Evolutionary conservation across 352 stramenopile species (phyloP), one percentile per base, ranked within the genome.

Genomic region (Thalassiosira ordinaria): DNA sequence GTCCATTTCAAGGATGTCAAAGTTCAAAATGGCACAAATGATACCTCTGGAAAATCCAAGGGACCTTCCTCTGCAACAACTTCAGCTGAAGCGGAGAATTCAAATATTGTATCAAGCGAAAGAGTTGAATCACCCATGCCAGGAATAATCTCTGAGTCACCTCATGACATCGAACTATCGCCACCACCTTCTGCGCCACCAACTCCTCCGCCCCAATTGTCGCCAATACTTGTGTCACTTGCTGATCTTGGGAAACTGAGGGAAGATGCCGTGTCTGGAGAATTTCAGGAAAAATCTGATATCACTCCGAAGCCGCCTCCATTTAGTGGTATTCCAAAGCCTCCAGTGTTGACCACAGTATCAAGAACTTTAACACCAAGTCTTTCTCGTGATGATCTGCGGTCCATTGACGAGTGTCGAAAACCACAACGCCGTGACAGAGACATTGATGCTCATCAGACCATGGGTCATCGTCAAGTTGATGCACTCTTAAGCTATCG

Each of bases 181-280:
- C 62, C 72, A 20, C 79, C 84, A 59, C 81, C 79, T 27, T 57
- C 77, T 59, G 69, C 85, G 33, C 85, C 84, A 37, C 51, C 68
- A 39, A 92, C 87, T 18, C 87, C 87, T 65, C 74, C 85, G 18
- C 87, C 87, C 61, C 86, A 85, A 33, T 39, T 91, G 5, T 91
- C 88, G 11, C 85, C 84, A 27, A 89, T 90, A 41, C 31, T 90
- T 33, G 64, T 91, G 18, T 89, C 86, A 9, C 75, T 91, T 18
- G 82, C 76, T 26, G 88, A 92, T 80, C 53, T 93, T 1, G 66
- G 82, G 60, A 72, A 90, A 14, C 56, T 91, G 20, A 78, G 68
- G 51, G 33, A 56, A 68, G 62, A 78, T 46, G 47, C 53, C 27
- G 39, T 24, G 24, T 46, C 62, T 52, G 65, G 62, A 41, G 78